Base-by-base conservation (phyloP, 2,329 filamentous ascomycete genomes). In the Ceratocystis variospora region DNA sequence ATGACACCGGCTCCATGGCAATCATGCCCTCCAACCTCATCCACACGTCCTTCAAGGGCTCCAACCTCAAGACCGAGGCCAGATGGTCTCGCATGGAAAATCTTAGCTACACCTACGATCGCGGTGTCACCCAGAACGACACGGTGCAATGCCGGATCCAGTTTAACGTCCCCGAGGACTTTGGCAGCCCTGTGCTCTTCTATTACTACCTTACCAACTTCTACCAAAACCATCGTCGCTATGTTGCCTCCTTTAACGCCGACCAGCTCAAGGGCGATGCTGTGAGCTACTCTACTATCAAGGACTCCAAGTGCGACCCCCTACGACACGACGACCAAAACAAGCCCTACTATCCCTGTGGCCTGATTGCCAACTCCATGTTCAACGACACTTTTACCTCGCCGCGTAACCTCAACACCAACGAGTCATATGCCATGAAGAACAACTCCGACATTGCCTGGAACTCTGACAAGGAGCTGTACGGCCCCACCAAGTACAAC, bases 131-230 rank as follows among this genome's bases (percentile, higher is more conserved):
- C 7, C 69, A 76, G 64, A 75, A 70, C 28, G 70, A 75, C 55
- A 76, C 78, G 62, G 77, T 76, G 68, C 71, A 83, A 76, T 99
- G 94, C 81, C 82, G 82, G 41, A 76, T 99, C 66, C 80, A 84
- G 69, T 96, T 97, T 76, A 79, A 83, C 45, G 85, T 96, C 7
- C 90, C 90, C 1, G 87, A 93, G 71, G 79, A 85, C 67, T 87
- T 99, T 76, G 80, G 82, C 2, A 84, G 91, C 0, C 91, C 93
- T 0, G 89, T 99, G 10, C 83, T 93, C 68, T 85, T 97, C 76
- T 99, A 96, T 79, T 99, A 99, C 76, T 88, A 88, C 71, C 85
- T 99, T 69, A 93, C 90, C 67, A 96, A 97, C 77, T 99, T 99
- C 78, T 97, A 97, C 79, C 94, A 99, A 77, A 99, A 99, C 74